Evolutionary conservation across 2,329 filamentous ascomycete species (phyloP).

Genomic region (Waltergamsia citrina): DNA sequence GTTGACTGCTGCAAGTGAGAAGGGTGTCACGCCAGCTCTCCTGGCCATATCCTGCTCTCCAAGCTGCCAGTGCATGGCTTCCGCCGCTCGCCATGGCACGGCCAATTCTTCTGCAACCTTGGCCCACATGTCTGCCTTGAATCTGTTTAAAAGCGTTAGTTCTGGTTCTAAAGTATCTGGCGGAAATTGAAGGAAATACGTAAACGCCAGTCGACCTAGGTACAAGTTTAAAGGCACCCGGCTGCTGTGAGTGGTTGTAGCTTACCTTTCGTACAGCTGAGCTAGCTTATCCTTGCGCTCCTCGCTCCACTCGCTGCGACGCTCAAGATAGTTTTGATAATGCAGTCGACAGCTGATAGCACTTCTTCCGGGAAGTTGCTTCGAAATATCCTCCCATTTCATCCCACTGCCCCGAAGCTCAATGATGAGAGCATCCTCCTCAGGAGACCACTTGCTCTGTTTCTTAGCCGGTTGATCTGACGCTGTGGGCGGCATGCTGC

Average conservation of each 20-base stretch:
- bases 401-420: constrained; percentile 82
- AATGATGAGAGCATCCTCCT: constrained; percentile 91
- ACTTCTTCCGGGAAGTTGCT: constrained; percentile 79
- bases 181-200: no score
- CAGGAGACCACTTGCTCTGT: constrained; percentile 92
- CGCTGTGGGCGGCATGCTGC: constrained; percentile 34
- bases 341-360: constrained; percentile 90
- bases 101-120: constrained; percentile 93
- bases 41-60: constrained; percentile 91
- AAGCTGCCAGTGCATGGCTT: constrained; percentile 97
- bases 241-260: constrained; percentile 11
- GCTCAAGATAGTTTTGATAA: constrained; percentile 95
- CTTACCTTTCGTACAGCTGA: constrained; percentile 86
- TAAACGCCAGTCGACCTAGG: background rate
- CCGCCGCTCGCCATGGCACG: constrained; percentile 88
- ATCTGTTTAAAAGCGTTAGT: constrained; percentile 44
- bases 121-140: constrained; percentile 97
- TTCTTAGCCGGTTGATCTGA: constrained; percentile 73
- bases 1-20: constrained; percentile 55
- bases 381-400: constrained; percentile 99
- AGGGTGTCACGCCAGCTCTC: constrained; percentile 81
- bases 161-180: background rate
- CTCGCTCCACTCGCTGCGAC: constrained; percentile 90
- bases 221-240: background rate
- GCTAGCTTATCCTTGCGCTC: constrained; percentile 96